Base-by-base conservation (phyloP, 345 rosid genomes). In the Noccaea caerulescens region DNA sequence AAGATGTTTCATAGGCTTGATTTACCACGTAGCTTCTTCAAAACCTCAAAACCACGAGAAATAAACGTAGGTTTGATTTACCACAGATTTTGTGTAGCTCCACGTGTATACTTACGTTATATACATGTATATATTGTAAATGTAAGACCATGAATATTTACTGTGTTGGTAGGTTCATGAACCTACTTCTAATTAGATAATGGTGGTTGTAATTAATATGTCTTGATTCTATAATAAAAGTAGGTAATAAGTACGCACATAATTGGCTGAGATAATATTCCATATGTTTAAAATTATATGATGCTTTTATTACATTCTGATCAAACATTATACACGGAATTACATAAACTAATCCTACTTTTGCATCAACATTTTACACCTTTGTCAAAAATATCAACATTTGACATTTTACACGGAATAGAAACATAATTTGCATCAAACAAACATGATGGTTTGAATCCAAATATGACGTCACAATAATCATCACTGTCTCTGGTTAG, bases 81-180 rank as follows among this genome's bases (percentile, higher is more conserved):
- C 63, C 32, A 37, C 45, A 37, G 44, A 33, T 57, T 18, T 36
- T 37, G 33, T 18, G 23, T 9, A 12, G 7, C 20, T 32, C 8
- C 8, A 18, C 7, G 16, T 53, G 14, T 51, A 45, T 14, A 8
- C 9, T 39, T 58, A 0, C 8, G 12, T 11, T 60, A 25, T 12
- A 42, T 8, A n/a, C 0, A 42, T 20, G 6, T 16, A 9, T 33
- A 61, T 5, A 30, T 32, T 63, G 11, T 53, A 66, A 12, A 13
- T 52, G 41, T 53, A 39, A 14, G 39, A 20, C 47, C 56, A 53
- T 43, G 55, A 27, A 25, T 23, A 38, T 13, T 72, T 20, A 45
- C 49, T 54, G 44, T 49, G 55, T 44, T 72, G 47, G 41, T 63
- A 63, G 20, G 20, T 72, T 55, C 51, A 64, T 64, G 76, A 33